Evolutionary conservation across 208 protist species (phyloP), one percentile per base, ranked within the genome.

Genomic region (Trypanosoma cruzi): DNA sequence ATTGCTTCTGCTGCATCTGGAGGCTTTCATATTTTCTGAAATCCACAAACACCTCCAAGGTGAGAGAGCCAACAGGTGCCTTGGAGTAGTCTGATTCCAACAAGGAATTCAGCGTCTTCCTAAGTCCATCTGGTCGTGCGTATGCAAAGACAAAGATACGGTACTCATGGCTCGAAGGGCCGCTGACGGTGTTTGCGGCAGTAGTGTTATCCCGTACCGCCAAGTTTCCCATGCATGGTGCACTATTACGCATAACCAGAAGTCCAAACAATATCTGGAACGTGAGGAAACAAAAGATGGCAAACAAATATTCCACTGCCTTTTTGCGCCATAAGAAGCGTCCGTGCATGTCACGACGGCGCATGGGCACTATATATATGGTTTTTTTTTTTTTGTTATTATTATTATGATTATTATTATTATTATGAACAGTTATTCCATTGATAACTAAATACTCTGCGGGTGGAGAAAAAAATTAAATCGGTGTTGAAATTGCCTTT

Each of bases 21-120:
- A 16, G 10, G 18, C 1, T 37, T 0, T 75, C 54, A 32, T 40
- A 63, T 18, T 42, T 11, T 28, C 48, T 57, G 52, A 64, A 75
- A 36, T 75, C 59, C 18, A 75, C 60, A 63, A 75, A 68, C 40
- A 68, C 64, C 28, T 62, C 54, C 34, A 70, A 40, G 36, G 61
- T 54, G 7, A 70, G 48, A 4, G 24, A 18, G 29, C 24, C 28
- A 13, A 4, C 48, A 40, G 14, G 5, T 28, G 52, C 60, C 42
- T 67, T 67, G 42, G 60, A 73, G 28, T 73, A 65, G 53, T 67
- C 57, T 16, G 57, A 8, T 26, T 58, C 26, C 18, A 57, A 36
- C 8, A 67, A 6, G 22, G 68, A 73, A 4, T 13, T 56, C 26
- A 67, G 42, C 26, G 57, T 58, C 46, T 57, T 36, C 1, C 32